Percentiles rank a stretch among this genome's conserved stretches.
Conservation (phyloP, 2,329 filamentous ascomycete genomes). For the Talaromyces verruculosus region DNA sequence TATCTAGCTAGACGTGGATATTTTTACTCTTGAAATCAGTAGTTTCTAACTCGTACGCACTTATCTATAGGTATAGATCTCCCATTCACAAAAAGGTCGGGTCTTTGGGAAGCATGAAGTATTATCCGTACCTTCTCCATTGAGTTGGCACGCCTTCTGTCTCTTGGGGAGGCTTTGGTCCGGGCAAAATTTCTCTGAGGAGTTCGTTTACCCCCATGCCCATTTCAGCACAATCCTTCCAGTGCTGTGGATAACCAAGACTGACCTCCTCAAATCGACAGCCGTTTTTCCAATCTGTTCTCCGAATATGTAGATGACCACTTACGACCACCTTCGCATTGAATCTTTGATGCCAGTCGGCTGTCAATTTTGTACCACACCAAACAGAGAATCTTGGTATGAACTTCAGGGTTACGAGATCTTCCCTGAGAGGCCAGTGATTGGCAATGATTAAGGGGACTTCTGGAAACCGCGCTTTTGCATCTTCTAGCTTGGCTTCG, state of each 20-base stretch:
- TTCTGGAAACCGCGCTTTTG: not conserved
- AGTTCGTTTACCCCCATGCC: constrained; percentile 19
- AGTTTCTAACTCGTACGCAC: not conserved
- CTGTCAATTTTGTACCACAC: constrained; percentile 19
- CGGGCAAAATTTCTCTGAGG: constrained; percentile 18
- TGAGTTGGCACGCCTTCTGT: constrained; percentile 3
- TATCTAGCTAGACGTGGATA: not conserved
- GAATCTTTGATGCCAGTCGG: constrained; percentile 18
- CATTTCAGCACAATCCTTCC: constrained; percentile 20
- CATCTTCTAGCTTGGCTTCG: constrained; percentile 11
- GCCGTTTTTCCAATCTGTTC: constrained; percentile 20
- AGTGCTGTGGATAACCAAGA: constrained; percentile 21
- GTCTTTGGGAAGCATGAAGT: not conserved
- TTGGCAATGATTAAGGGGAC: constrained; percentile 20
- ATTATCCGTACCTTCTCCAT: constrained; percentile 20
- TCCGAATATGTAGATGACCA: constrained; percentile 20
- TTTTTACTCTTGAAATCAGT: not conserved
- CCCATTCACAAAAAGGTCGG: not conserved
- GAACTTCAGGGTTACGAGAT: constrained; percentile 17
- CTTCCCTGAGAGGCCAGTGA: constrained; percentile 19
- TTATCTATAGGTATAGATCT: not conserved
- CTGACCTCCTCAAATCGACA: constrained; percentile 22
- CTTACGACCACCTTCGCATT: constrained; percentile 20
- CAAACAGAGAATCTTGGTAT: constrained; percentile 20
- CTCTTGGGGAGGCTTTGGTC: constrained; percentile 2